Base-by-base conservation (phyloP, 2,329 filamentous ascomycete genomes). In the Byssothecium circinans region DNA sequence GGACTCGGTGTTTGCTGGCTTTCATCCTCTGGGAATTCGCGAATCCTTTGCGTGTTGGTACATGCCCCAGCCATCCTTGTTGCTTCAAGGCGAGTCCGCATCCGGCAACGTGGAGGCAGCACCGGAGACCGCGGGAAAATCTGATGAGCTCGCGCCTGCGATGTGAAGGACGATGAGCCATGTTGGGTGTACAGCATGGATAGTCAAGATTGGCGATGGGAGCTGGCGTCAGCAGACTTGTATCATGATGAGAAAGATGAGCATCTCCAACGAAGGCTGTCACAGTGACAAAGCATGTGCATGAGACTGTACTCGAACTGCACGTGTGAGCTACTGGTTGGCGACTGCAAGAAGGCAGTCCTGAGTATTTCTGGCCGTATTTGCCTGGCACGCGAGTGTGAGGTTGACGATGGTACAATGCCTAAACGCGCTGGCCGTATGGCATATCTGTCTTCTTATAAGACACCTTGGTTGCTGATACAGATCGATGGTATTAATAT, bases 181-280 rank as follows among this genome's bases (percentile, higher is more conserved):
- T 43, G n/a, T 30, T n/a, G 18, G 32, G n/a, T 30, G 19, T 25
- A 34, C 17, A 18, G 20, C 41, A 43, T 23, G 22, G 25, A 32
- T 20, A 11, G 32, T 15, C 30, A 27, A 29, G 15, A 30, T 47
- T 36, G 19, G 17, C 19, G 15, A 18, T n/a, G 17, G 14, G 45
- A 48, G 40, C 19, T 30, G n/a, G 19, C 15, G 41, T 45, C 46
- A 49, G 29, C 46, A 49, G 44, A 44, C 40, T 17, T 18, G 11
- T 20, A 19, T 23, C 43, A 45, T 25, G 43, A 51, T 39, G 25
- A 36, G 29, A n/a, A 19, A 35, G 32, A 8, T 17, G n/a, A 32
- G 38, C n/a, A 43, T 19, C 32, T 7, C 35, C 30, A 36, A 36
- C 19, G 20, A 17, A 5, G 12, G 14, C 41, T 12, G 29, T 27